These are phyloP conservation scores for Fraxinus platypoda DNA, from an alignment of 305 asterid genomes.

Conservation along the genomic window DNA sequence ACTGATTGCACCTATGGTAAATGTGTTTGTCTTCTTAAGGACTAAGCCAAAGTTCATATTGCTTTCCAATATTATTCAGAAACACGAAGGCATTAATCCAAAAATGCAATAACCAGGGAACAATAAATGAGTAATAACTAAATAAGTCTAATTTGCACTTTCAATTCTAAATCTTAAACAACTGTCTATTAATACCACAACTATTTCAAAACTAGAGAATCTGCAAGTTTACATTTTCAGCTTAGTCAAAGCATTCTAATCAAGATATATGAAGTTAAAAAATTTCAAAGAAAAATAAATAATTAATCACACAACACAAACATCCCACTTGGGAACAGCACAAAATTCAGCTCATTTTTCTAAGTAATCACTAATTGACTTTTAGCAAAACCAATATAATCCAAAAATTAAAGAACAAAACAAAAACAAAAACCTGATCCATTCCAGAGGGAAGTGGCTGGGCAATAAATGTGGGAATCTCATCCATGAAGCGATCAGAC, in stretches of 20 bases:
- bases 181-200: neutral
- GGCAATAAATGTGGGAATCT: constrained; percentile 93
- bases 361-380: constrained; percentile 4
- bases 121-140: neutral
- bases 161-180: neutral
- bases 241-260: neutral
- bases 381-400: neutral
- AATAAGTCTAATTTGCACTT: neutral
- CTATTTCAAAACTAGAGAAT: neutral
- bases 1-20: neutral
- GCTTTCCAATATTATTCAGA: neutral
- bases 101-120: neutral
- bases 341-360: neutral
- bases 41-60: neutral
- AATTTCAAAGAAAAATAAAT: neutral
- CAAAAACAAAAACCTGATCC: constrained; percentile 70
- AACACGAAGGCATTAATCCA: neutral
- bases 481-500: constrained; percentile 77
- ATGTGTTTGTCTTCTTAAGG: neutral
- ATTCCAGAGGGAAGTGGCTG: constrained; percentile 83
- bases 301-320: neutral
- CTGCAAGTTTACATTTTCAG: neutral
- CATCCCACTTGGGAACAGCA: neutral
- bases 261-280: neutral
- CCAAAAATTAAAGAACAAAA: neutral